Base-by-base conservation (phyloP, 2,329 filamentous ascomycete genomes). In the Ceratocystis diversiconidia region DNA sequence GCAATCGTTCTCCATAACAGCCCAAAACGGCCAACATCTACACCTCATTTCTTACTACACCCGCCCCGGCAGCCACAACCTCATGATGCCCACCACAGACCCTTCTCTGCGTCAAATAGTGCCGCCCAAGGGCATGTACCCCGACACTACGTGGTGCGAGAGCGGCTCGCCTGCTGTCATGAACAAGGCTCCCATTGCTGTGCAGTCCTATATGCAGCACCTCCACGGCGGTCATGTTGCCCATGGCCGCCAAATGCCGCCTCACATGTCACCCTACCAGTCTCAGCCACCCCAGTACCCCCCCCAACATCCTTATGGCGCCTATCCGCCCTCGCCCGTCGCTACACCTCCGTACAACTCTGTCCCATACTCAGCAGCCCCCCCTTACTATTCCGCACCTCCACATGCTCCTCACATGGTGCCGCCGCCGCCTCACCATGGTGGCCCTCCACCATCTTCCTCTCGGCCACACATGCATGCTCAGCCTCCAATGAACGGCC, bases 1-100 rank as follows among this genome's bases (percentile, higher is more conserved):
- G 82, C 94, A 99, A 76, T 97, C 94, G 0, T 99, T 97, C 80
- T 97, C 92, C 77, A 97, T 99, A 77, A 96, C 92, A 25, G 97
- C 94, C 1, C 90, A 89, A 1, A 86, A 82, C 46, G 72, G 90
- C 69, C 91, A 96, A 72, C 94, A 97, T 73, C 85, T 99, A 1
- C 94, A 99, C 77, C 82, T 99, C 63, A 99, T 99, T 77, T 96
- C 92, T 71, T 99, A 99, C 78, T 97, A 92, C 76, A 88, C 91
- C 2, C 84, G 92, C 65, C 84, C 88, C 2, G 84, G 84, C 43
- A 82, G 86, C 32, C 82, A 85, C 67, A 88, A 88, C 62, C 80
- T 97, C 36, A 83, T 85, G 69, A 89, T 94, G 72, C 94, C 94
- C 0, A 89, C 88, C 60, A 86, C 83, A 41, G 94, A 99, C 73